These are phyloP conservation scores for Metschnikowia gruessii DNA, from an alignment of 805 yeast genomes.

Conservation along the genomic window DNA sequence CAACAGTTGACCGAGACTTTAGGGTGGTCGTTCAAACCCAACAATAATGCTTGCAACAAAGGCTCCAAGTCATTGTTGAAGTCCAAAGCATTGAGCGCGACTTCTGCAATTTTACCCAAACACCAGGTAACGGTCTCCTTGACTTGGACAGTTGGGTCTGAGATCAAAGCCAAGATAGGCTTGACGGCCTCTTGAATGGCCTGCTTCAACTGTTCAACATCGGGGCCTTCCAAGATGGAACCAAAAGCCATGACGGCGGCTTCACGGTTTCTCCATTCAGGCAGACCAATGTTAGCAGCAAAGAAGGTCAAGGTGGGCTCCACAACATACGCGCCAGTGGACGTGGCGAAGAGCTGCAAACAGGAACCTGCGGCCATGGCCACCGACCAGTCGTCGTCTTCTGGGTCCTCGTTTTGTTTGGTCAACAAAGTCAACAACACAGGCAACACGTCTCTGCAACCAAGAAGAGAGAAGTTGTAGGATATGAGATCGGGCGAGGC, in stretches of 20 bases:
- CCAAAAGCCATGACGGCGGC: constrained; percentile 99
- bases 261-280: constrained; percentile 81
- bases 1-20: constrained; percentile 96
- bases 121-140: constrained; percentile 99
- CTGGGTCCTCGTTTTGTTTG: constrained; percentile 88
- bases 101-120: constrained; percentile 91
- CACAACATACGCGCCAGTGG: constrained; percentile 81
- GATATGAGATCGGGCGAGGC: constrained; percentile 45
- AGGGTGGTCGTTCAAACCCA: constrained; percentile 88
- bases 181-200: constrained; percentile 79
- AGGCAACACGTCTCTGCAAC: constrained; percentile 83
- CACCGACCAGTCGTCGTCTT: constrained; percentile 96
- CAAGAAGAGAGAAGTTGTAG: constrained; percentile 81
- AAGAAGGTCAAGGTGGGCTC: constrained; percentile 84
- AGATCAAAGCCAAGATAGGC: constrained; percentile 71
- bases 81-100: constrained; percentile 74
- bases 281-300: constrained; percentile 58
- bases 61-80: constrained; percentile 60
- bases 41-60: constrained; percentile 67
- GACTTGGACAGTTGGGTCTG: constrained; percentile 76
- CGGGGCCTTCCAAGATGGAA: constrained; percentile 93
- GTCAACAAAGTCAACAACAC: constrained; percentile 76
- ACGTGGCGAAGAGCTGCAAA: constrained; percentile 87
- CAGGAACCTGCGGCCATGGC: constrained; percentile 99
- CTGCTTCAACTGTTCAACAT: constrained; percentile 59